Evolutionary conservation across 2,329 filamentous ascomycete species (phyloP), one percentile per base, ranked within the genome.

Genomic region (Botrytis byssoidea): DNA sequence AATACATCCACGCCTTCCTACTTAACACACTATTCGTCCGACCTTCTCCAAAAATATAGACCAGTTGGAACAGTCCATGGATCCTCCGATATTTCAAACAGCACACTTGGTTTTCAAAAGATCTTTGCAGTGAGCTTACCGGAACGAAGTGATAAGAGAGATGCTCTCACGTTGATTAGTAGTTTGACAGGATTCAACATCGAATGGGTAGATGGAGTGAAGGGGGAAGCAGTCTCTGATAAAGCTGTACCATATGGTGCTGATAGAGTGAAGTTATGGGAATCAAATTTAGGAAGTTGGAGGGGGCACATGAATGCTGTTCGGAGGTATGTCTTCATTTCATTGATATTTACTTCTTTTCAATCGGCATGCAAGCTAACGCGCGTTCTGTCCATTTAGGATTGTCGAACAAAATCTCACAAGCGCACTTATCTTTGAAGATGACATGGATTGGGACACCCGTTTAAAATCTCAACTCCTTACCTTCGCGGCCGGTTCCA

Each of bases 71-170:
- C 70, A 20, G 16, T 16, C 7, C 59, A 71, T 55, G 70, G 20
- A 57, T 65, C 37, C 12, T 57, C 70, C 22, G 18, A 22, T n/a
- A 37, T 71, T 44, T 2, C 12, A 18, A 71, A 71, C 12, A 66
- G 44, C 25, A 66, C 70, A 8, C 60, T 71, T 25, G 70, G 70
- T 4, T 85, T 86, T 74, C 79, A 85, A 70, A 83, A 84, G 65
- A 80, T 86, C 42, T 85, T 85, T 72, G 83, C 84, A 37, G 81
- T 88, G 64, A 83, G 84, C 7, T 79, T 88, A 16, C 83, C 85
- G 7, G 82, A 84, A 59, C 82, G 86, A 48, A 84, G 82, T 6
- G 86, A 88, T 77, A 86, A 86, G 75, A 83, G 84, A 68, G 86
- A 88, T 81, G 83, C 83, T 4, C 79, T 88, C 29, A 79, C 82